Base-by-base conservation (phyloP, 345 rosid species). In the Salix koriyanagi region DNA sequence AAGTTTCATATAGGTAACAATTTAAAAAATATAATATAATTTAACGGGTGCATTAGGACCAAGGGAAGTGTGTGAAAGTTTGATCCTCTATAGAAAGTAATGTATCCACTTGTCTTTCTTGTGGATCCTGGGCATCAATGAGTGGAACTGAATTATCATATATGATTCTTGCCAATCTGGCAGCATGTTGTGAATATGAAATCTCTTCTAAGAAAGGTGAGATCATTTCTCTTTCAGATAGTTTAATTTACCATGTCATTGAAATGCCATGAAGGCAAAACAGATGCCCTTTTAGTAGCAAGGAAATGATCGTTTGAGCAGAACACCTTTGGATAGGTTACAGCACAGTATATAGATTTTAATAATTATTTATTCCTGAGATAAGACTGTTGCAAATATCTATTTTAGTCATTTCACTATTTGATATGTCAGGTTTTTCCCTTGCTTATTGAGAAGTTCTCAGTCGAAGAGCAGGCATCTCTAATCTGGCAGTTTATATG, bases 401-500 rank as follows among this genome's bases (percentile, higher is more conserved):
- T 46, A 23, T 81, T 34, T 60, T 65, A 34, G 34, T 75, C 23
- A 2, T 41, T 67, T 77, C 48, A 34, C 66, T 75, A 58, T 79
- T 58, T 77, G 54, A 34, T 65, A 66, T 82, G 65, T 73, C 87
- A 90, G 93, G 91, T 90, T 61, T 88, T 88, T 73, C 90, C 93
- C n/a, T 81, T 88, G 86, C 89, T 90, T 48, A 82, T 79, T 58
- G 87, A 84, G 84, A 85, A 88, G 80, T 90, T 90, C 77, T 87
- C 93, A 7, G 80, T 80, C 54, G 88, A 90, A 82, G 93, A 90
- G 82, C 91, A 88, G 81, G 88, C 91, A 71, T 85, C 87, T 74
- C 80, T 90, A 64, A 87, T 87, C 28, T 90, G 93, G 93, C 93
- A 88, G 80, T 90, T 90, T 78, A 79, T 90, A 66, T 90, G 91